Evolutionary conservation across 805 yeast genomes (phyloP).

Genomic region (Kodamaea kaohsiungensis): DNA sequence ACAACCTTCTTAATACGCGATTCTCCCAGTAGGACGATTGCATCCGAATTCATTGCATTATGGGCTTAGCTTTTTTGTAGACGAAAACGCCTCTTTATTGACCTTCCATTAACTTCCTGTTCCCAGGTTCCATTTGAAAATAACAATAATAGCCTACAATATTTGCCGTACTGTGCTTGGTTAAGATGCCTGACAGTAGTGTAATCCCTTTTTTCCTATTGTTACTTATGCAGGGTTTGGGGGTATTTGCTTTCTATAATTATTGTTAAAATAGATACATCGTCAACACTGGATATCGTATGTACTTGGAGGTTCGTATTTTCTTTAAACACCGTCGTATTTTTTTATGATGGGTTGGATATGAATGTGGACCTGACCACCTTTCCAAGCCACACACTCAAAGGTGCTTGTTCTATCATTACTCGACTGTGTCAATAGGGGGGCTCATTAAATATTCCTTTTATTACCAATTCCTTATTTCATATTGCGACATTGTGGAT

Average conservation of each 20-base stretch:
- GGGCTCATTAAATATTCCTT: not conserved
- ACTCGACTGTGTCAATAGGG: not conserved
- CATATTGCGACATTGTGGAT: not conserved
- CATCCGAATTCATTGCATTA: not conserved
- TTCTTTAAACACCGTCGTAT: not conserved
- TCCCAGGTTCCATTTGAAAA: no score
- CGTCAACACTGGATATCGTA: not conserved
- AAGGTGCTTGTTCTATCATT: not conserved
- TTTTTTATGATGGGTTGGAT: not conserved
- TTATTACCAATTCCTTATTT: no score
- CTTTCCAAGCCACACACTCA: not conserved
- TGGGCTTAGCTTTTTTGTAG: not conserved
- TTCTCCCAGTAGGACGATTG: not conserved
- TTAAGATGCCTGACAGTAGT: no score
- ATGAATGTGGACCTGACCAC: not conserved
- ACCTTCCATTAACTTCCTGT: not conserved
- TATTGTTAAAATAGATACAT: not conserved
- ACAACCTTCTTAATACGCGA: not conserved
- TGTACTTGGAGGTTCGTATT: not conserved
- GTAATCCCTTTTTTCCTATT: not conserved
- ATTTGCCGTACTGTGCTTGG: no score
- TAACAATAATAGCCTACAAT: no score
- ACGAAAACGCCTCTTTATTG: not conserved
- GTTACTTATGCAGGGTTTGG: not conserved
- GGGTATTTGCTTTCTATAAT: not conserved